A percentile compares a stretch with the other conserved stretches of the same genome.
Evolutionary conservation across 1,284 basidiomycete species (phyloP).

Genomic region (Mycena sp.): DNA sequence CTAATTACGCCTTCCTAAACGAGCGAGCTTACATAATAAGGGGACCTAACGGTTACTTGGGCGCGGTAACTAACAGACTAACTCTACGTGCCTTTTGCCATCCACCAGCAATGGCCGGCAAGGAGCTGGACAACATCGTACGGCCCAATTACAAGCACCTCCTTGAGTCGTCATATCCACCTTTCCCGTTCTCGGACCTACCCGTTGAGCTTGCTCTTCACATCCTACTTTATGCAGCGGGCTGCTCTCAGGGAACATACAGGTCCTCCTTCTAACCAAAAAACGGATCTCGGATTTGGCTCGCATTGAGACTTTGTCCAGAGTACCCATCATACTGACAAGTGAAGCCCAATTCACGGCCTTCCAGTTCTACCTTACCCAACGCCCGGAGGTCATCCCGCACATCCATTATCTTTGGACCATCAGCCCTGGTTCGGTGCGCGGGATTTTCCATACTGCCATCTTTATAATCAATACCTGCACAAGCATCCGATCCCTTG

Average conservation of each 20-base stretch:
- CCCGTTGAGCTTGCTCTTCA: constrained; percentile 30
- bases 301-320: constrained; percentile 20
- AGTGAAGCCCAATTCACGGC: constrained; percentile 11
- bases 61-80: too few relatives aligned
- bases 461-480: constrained; percentile 38
- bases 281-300: constrained; percentile 14
- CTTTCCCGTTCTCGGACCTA: constrained; percentile 11
- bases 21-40: too few relatives aligned
- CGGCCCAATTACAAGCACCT: too few relatives aligned
- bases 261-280: constrained; percentile 31
- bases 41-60: too few relatives aligned
- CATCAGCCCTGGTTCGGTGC: constrained; percentile 11
- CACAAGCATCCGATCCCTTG: constrained; percentile 39
- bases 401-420: constrained; percentile 29
- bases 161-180: too few relatives aligned
- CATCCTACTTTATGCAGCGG: constrained; percentile 22
- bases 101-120: too few relatives aligned
- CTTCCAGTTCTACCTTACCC: constrained; percentile 16
- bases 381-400: constrained; percentile 17
- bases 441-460: background rate
- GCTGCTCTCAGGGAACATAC: constrained; percentile 24
- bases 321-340: constrained; percentile 23
- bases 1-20: too few relatives aligned
- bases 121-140: too few relatives aligned
- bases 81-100: too few relatives aligned